Base-by-base conservation (phyloP, 768 basidiomycete genomes). In the Lentinula lateritia region DNA sequence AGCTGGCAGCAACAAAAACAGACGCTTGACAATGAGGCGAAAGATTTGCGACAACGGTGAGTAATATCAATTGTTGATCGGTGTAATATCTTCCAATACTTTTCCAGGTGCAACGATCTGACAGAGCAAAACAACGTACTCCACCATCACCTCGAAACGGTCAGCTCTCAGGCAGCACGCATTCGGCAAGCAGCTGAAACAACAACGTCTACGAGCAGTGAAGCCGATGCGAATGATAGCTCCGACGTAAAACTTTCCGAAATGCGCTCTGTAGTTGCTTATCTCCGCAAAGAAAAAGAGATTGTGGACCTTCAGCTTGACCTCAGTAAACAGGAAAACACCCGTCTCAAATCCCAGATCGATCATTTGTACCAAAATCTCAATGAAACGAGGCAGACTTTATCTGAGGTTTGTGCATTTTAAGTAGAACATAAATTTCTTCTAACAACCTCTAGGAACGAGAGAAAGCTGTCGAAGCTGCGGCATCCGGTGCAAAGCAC, bases 221-320 rank as follows among this genome's bases (percentile, higher is more conserved):
- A 84, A 48, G 75, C 66, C 20, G 84, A 84, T 18, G 67, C 72
- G 0, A 61, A 73, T 8, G 84, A 79, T 16, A 85, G 87, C 62
- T 67, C 75, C 3, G 89, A 90, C 64, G 78, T 78, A 1, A 88
- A 91, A 69, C 65, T 90, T 9, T 78, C 87, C 0, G 91, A 93
- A 65, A 74, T 93, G 20, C 88, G 89, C 34, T 83, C 88, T 16
- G 88, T 93, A 32, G 86, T 94, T 46, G 81, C 86, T 2, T 95
- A 91, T 72, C 76, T 95, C 38, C 83, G 93, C 45, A 92, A 89
- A 68, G 93, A 95, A 78, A 94, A 95, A 74, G 92, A 95, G 70
- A 93, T 95, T 57, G 88, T 92, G 50, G 93, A 95, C 66, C 81
- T 94, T 36, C 92, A 94, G 64, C 79, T 93, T 28, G 90, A 94